Evolutionary conservation across 140 eudicot genomes (phyloP).

Genomic region (Bidens hawaiensis): DNA sequence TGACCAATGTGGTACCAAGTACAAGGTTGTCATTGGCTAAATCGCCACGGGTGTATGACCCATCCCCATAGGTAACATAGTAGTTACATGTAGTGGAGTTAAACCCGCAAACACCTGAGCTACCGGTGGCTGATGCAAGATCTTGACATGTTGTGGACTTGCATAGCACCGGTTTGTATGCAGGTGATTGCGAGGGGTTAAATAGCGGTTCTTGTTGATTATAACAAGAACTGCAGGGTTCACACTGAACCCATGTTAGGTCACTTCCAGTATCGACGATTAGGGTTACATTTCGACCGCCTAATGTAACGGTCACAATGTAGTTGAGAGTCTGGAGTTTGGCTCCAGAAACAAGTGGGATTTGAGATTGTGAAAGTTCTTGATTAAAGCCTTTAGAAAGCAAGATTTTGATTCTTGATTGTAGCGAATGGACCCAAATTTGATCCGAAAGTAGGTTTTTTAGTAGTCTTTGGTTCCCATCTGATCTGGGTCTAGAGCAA

Average conservation of each 20-base stretch:
- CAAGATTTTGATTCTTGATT: slow-evolving; percentile 45
- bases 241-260: slow-evolving; percentile 89
- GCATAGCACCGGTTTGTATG: slow-evolving; percentile 56
- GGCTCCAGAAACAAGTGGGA: slow-evolving; percentile 69
- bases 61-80: slow-evolving; percentile 76
- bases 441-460: slow-evolving; percentile 49
- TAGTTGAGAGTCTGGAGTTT: slow-evolving; percentile 81
- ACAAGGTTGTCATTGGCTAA: slow-evolving; percentile 47
- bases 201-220: slow-evolving; percentile 75
- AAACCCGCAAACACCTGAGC: slow-evolving; percentile 44
- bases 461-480: slow-evolving; percentile 45
- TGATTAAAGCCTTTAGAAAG: slow-evolving; percentile 24
- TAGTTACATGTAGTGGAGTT: slow-evolving; percentile 54
- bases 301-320: slow-evolving; percentile 50
- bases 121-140: slow-evolving; percentile 63
- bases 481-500: slow-evolving; percentile 30
- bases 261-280: slow-evolving; percentile 94
- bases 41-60: slow-evolving; percentile 77
- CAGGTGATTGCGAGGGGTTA: slow-evolving; percentile 56
- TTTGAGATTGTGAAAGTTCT: slow-evolving; percentile 45
- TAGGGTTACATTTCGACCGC: slow-evolving; percentile 57
- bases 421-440: slow-evolving; percentile 56
- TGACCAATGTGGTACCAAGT: slow-evolving; percentile 45
- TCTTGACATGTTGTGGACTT: slow-evolving; percentile 56
- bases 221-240: slow-evolving; percentile 77